Evolutionary conservation across 208 protist genomes (phyloP).

Genomic region (Crithidia thermophila): DNA sequence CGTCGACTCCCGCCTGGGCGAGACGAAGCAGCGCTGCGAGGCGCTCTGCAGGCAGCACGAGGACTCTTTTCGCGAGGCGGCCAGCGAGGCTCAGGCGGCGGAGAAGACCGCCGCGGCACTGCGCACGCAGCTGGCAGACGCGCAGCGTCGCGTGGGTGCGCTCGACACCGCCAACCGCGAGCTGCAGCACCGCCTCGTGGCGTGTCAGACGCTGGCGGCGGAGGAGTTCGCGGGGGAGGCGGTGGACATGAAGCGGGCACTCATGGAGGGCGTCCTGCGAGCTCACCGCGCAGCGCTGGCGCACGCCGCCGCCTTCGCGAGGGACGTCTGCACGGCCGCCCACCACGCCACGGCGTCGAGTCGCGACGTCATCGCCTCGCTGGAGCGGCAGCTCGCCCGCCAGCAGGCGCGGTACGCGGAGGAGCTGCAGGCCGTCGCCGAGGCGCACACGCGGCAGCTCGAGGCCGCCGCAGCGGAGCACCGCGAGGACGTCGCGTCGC

Average conservation of each 20-base stretch:
- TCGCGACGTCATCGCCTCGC: not conserved
- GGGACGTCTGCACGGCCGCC: conserved; percentile 21
- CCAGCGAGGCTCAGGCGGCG: conserved; percentile 27
- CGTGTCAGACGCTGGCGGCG: not conserved
- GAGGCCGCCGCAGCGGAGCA: conserved; percentile 20
- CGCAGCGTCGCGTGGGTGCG: conserved; percentile 24
- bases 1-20: conserved; percentile 21
- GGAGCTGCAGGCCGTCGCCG: conserved; percentile 20
- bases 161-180: conserved; percentile 25
- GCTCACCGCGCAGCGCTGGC: conserved; percentile 24
- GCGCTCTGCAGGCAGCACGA: conserved; percentile 39
- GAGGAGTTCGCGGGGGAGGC: conserved; percentile 42
- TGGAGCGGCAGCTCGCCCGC: conserved; percentile 30
- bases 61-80: conserved; percentile 29
- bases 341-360: conserved; percentile 1
- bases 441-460: conserved; percentile 23
- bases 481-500: conserved; percentile 13
- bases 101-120: conserved; percentile 24
- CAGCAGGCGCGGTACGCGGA: conserved; percentile 13
- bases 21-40: conserved; percentile 35
- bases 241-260: conserved; percentile 29
- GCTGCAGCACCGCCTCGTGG: conserved; percentile 27
- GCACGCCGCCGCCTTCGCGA: conserved; percentile 8
- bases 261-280: conserved; percentile 2
- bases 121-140: conserved; percentile 31